Evolutionary conservation across 306 rosid species (phyloP), one percentile per base, ranked within the genome.

Genomic region (Macrotyloma uniflorum): DNA sequence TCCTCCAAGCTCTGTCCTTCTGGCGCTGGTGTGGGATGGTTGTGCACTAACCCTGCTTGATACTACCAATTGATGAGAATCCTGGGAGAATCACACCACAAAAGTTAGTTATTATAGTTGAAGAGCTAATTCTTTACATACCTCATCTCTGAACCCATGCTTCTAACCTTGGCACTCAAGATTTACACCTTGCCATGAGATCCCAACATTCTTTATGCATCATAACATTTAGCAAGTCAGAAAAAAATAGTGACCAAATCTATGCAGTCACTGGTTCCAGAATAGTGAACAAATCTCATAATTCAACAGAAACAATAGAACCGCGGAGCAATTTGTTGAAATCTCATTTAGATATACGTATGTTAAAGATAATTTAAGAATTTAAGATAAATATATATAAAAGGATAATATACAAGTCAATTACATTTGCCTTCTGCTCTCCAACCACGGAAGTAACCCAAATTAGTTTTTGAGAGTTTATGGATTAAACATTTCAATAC

Each of bases 271-370:
- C 26, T 64, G 30, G 23, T 64, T 50, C 15, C 30, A 63, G 36
- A 33, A 15, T 51, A 38, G 26, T 12, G 46, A 77, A 77, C 67
- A 22, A 51, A 24, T 20, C 49, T 71, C 64, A 61, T 46, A 22
- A 35, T 51, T 63, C 33, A 59, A 45, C 71, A 30, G 62, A 75
- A 74, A 75, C 32, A 19, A 75, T 75, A 61, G 59, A 58, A 42
- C 30, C 8, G 8, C 14, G 20, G 6, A 45, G 23, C 23, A 75
- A 30, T 19, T 45, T 61, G 35, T 77, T 67, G 42, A 23, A 35
- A 66, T 65, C 49, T 65, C 13, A 35, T 59, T 19, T 33, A 47
- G 8, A n/a, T 36, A 38, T 49, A 3, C 49, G 53, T 15, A 14
- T 51, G 67, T 16, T 15, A 23, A 10, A 4, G 2, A 14, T 19